phyloP scores from a whole-genome alignment of 495 filamentous ascomycete species.

The Neurospora sp. region DNA sequence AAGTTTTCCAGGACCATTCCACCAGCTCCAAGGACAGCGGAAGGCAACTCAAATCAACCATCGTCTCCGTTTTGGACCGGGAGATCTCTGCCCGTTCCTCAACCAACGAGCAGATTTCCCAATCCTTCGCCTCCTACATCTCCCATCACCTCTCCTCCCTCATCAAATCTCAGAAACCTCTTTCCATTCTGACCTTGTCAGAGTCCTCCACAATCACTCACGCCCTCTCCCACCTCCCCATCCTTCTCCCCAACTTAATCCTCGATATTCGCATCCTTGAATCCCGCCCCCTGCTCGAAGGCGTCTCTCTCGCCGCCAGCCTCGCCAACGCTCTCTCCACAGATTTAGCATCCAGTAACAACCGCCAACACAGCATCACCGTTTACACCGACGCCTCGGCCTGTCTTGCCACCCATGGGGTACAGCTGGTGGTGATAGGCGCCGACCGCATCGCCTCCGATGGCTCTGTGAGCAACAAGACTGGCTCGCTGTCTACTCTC shows the following conservation, averaged over 20 bases:
- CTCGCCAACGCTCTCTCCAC: conserved; percentile 27
- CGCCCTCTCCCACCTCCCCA: conserved; percentile 17
- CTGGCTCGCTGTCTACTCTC: conserved; percentile 47
- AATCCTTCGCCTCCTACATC: conserved; percentile 1
- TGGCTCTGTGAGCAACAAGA: conserved; percentile 57
- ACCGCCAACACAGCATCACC: conserved; percentile 26
- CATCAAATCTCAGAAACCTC: conserved; percentile 5
- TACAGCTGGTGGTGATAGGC: conserved; percentile 49
- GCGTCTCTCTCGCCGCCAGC: conserved; percentile 42
- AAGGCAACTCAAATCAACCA: conserved; percentile 9
- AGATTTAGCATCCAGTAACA: conserved; percentile 2
- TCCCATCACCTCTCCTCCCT: conserved; percentile 2
- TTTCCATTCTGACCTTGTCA: conserved; percentile 48
- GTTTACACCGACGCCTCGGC: conserved; percentile 54
- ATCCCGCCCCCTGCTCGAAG: conserved; percentile 57
- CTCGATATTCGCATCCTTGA: conserved; percentile 53
- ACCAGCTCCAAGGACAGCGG: conserved; percentile 23
- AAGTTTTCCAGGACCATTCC: background rate
- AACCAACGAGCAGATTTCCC: conserved; percentile 24
- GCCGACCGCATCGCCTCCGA: conserved; percentile 49
- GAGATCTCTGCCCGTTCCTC: conserved; percentile 31
- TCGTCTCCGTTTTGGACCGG: background rate
- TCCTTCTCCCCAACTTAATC: background rate
- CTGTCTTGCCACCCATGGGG: conserved; percentile 34
- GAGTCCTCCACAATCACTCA: conserved; percentile 48